Base-by-base conservation (phyloP, 2,329 filamentous ascomycete species). In the Trichoderma endophyticum region DNA sequence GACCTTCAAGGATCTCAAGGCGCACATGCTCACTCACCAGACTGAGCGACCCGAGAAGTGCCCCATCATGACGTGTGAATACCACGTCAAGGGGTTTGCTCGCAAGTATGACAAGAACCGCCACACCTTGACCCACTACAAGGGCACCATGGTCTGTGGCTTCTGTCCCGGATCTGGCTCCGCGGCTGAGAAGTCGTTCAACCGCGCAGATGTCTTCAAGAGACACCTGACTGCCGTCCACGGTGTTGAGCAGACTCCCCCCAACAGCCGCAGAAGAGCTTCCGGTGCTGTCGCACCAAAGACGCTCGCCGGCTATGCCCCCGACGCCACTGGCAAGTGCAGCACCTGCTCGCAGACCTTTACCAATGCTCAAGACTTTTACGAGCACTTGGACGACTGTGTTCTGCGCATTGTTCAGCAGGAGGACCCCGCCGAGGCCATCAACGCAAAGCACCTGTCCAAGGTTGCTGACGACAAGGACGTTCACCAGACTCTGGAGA, bases 81-180 rank as follows among this genome's bases (percentile, higher is more conserved):
- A 97, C 82, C 92, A 97, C 84, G 85, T 88, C 78, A 97, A 97
- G 83, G 95, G 95, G 4, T 98, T 98, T 79, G 94, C 95, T 12
- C 88, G 95, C 77, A 97, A 97, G 83, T 98, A 98, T 80, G 95
- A 98, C 85, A 97, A 97, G 87, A 97, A 97, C 83, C 87, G 95
- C 59, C 95, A 98, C 81, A 97, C 94, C 6, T 83, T 97, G 74
- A 98, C 95, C 6, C 95, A 98, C 81, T 98, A 97, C 88, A 97
- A 97, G 84, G 95, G 95, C 54, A 97, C 93, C 63, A 97, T 97
- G 95, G 93, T 97, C 28, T 98, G 95, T 79, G 94, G 94, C 34
- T 98, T 97, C 84, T 97, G 95, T 78, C 93, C 94, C 1, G 93
- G 94, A 39, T 94, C 93, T 32, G 95, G 95, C 4, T 95, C 94